These are phyloP conservation scores for Cunninghamia lanceolata DNA, from an alignment of 75 land plant genomes.

Conservation along the genomic window DNA sequence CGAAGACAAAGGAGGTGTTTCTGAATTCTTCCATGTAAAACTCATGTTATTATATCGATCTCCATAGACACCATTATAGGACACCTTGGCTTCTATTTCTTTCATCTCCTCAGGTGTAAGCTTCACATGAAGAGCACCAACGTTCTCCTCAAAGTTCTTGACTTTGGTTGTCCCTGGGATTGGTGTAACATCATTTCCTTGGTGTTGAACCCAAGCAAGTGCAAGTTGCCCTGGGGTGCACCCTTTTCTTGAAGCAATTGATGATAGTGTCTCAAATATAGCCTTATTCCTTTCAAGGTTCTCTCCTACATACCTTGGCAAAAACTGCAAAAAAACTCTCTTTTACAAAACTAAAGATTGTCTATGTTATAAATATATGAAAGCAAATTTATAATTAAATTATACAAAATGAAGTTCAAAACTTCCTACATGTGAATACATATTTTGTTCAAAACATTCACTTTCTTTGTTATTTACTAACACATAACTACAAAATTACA, in stretches of 20 bases:
- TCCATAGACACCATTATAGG: conserved; percentile 36
- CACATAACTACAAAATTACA: not conserved
- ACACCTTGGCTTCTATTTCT: conserved; percentile 43
- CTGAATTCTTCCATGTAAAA: conserved; percentile 24
- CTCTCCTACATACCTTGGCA: conserved; percentile 38
- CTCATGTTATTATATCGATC: conserved; percentile 24
- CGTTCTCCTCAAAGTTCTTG: conserved; percentile 40
- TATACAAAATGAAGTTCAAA: conserved; percentile 30
- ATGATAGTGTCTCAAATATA: conserved; percentile 32
- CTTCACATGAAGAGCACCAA: conserved; percentile 30
- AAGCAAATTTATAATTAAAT: not conserved
- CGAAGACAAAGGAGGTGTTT: conserved; percentile 28
- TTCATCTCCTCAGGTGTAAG: conserved; percentile 41
- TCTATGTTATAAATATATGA: not conserved
- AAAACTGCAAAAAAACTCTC: not conserved
- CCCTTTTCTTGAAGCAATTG: conserved; percentile 30
- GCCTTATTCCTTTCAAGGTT: conserved; percentile 43
- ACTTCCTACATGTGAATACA: conserved; percentile 37
- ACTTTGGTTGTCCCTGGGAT: conserved; percentile 43
- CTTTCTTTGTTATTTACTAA: conserved; percentile 26
- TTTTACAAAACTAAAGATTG: not conserved
- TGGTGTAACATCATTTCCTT: conserved; percentile 33
- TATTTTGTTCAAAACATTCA: too few relatives aligned
- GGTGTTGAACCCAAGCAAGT: conserved; percentile 37
- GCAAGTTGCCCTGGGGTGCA: conserved; percentile 45